Evolutionary conservation across 768 basidiomycete genomes (phyloP), one percentile per base, ranked within the genome.

Genomic region (Leccinum broughii): DNA sequence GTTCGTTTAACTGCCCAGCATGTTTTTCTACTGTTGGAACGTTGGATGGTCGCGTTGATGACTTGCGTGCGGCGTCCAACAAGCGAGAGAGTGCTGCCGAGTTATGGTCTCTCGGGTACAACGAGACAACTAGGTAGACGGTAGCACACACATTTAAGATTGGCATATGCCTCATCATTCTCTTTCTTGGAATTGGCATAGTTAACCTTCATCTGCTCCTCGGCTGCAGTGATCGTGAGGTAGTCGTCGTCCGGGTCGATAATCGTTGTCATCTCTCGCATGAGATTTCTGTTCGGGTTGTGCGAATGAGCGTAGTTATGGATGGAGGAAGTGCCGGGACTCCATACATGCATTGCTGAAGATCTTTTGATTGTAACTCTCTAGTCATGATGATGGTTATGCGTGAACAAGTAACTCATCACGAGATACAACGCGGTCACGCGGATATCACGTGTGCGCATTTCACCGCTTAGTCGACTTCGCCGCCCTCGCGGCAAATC

Each of bases 181-280:
- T 89, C 88, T 65, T 85, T 87, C 73, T 83, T 88, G 54, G 85
- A 77, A 56, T 74, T 78, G 7, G 80, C 76, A 60, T 87, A 83
- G 10, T 83, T 83, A 7, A 79, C 65, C 14, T 81, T 81, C 69
- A 90, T 85, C 63, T 81, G 85, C 60, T 91, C 85, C 65, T 92
- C 89, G 8, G 89, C 86, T 7, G 82, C 84, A 15, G 86, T 84
- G 53, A 93, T 89, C 13, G 88, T 87, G 59, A 88, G 75, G 69
- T 85, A 91, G 72, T 93, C 91, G 56, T 91, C 89, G 48, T 88
- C 86, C 11, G 89, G 88, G 66, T 90, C 86, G 57, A 93, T 89
- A 59, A 91, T 85, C 4, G 83, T 80, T 34, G 83, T 76, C 83
- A 92, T 89, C 61, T 85, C 86, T 63, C 80, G 81, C 51, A 91